These are phyloP conservation scores for Lathyrus aphaca DNA, from an alignment of 306 rosid species.

Conservation along the genomic window DNA sequence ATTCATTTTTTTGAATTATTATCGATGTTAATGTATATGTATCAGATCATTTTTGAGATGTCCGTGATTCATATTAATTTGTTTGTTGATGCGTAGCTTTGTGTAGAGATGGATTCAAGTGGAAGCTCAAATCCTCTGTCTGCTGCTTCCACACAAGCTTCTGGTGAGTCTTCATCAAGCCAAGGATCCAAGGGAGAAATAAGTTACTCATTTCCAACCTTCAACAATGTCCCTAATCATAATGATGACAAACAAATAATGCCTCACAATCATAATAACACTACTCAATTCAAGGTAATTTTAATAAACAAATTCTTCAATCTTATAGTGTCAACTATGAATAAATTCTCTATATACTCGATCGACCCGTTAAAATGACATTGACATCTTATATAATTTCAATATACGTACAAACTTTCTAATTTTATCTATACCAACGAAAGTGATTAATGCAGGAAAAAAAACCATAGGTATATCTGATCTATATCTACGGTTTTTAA, in stretches of 20 bases:
- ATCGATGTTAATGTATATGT: too few species aligned
- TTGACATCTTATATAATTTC: too few species aligned
- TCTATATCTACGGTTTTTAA: too few species aligned
- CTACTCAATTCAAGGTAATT: conserved; percentile 47
- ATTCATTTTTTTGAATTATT: too few species aligned
- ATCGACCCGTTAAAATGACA: too few species aligned
- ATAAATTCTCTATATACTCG: neutral
- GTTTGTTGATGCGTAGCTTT: conserved; percentile 52
- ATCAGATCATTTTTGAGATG: too few species aligned
- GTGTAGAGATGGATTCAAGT: conserved; percentile 63
- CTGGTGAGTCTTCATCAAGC: conserved; percentile 60
- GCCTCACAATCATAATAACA: conserved; percentile 34
- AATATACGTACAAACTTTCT: too few species aligned
- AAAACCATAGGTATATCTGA: too few species aligned
- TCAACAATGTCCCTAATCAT: conserved; percentile 44
- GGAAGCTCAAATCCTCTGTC: conserved; percentile 49
- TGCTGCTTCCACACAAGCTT: conserved; percentile 53
- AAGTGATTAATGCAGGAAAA: too few species aligned
- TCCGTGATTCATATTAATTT: too few species aligned
- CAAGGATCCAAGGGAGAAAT: conserved; percentile 50
- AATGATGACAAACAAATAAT: conserved; percentile 34
- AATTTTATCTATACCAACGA: too few species aligned
- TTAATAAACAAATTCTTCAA: neutral
- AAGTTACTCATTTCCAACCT: conserved; percentile 61
- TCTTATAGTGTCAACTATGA: conserved; percentile 3